Percentiles rank a stretch among this genome's conserved stretches.
phyloP scores from a whole-genome alignment of 2,329 filamentous ascomycete species.

The Aschersonia sp. region DNA sequence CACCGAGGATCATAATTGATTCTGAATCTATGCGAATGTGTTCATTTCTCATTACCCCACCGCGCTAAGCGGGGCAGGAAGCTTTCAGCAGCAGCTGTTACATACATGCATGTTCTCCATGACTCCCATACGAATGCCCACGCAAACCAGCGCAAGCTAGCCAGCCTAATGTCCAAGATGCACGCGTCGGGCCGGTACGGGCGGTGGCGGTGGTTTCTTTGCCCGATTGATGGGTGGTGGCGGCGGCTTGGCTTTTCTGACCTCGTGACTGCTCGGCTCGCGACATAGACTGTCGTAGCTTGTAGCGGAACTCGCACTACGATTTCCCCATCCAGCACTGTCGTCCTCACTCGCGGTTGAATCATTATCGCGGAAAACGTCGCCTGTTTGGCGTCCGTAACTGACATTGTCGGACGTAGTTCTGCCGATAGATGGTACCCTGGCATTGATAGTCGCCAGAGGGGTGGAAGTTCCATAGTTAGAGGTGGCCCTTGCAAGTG shows the following conservation, averaged over 20 bases:
- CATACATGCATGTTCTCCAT: not conserved
- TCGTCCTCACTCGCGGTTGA: constrained; percentile 34
- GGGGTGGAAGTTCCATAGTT: constrained; percentile 3
- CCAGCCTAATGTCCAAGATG: constrained; percentile 8
- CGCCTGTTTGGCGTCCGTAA: constrained; percentile 19
- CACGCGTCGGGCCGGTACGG: constrained; percentile 17
- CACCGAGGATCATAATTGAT: not conserved
- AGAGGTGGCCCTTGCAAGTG: not conserved
- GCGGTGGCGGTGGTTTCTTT: constrained; percentile 22
- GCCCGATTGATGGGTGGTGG: constrained; percentile 34
- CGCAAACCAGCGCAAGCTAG: too few relatives aligned
- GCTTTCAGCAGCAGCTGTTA: not conserved
- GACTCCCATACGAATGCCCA: not conserved
- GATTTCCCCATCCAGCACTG: constrained; percentile 35
- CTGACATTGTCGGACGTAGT: constrained; percentile 21
- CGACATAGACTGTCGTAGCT: constrained; percentile 34
- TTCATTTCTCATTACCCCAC: constrained; percentile 1
- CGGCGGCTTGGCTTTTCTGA: constrained; percentile 41
- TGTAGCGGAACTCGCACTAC: constrained; percentile 39
- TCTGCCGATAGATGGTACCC: constrained; percentile 27
- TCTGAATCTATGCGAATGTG: not conserved
- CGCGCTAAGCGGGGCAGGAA: not conserved
- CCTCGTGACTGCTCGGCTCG: constrained; percentile 9
- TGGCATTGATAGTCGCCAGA: constrained; percentile 7
- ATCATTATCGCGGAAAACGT: constrained; percentile 35